phyloP scores from a whole-genome alignment of 148 eudicot genomes.

The Rhododendron ovatum region DNA sequence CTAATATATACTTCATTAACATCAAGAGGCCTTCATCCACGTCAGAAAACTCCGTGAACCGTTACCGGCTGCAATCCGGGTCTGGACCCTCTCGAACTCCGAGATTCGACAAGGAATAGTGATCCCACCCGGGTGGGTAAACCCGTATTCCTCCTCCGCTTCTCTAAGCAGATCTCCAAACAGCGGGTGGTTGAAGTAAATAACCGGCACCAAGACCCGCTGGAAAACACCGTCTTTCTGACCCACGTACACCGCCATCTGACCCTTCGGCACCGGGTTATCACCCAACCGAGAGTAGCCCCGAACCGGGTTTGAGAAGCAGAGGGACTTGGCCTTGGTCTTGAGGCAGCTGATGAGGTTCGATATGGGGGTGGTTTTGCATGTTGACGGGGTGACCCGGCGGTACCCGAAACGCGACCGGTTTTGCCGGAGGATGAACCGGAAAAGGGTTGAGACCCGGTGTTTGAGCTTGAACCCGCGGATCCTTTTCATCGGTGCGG shows the following conservation, averaged over 20 bases:
- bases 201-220: conserved; percentile 66
- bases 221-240: conserved; percentile 52
- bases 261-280: conserved; percentile 60
- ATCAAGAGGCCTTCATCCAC: conserved; percentile 14
- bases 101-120: conserved; percentile 78
- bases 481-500: conserved; percentile 12
- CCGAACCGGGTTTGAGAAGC: conserved; percentile 17
- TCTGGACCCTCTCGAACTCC: conserved; percentile 68
- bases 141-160: conserved; percentile 79
- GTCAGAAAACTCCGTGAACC: conserved; percentile 26
- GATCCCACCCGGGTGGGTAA: conserved; percentile 73
- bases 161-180: conserved; percentile 58
- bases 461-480: conserved; percentile 40
- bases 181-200: conserved; percentile 78
- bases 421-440: conserved; percentile 18
- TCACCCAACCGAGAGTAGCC: conserved; percentile 31
- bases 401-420: conserved; percentile 16
- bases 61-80: conserved; percentile 39
- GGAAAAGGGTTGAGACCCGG: conserved; percentile 32
- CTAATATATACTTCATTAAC: neutral
- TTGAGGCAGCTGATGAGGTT: conserved; percentile 29
- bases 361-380: conserved; percentile 22
- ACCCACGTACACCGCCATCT: conserved; percentile 72
- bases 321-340: conserved; percentile 33
- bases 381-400: conserved; percentile 10